Evolutionary conservation across 352 stramenopile genomes (phyloP), one percentile per base, ranked within the genome.

Genomic region (Stramenopiles sp.): DNA sequence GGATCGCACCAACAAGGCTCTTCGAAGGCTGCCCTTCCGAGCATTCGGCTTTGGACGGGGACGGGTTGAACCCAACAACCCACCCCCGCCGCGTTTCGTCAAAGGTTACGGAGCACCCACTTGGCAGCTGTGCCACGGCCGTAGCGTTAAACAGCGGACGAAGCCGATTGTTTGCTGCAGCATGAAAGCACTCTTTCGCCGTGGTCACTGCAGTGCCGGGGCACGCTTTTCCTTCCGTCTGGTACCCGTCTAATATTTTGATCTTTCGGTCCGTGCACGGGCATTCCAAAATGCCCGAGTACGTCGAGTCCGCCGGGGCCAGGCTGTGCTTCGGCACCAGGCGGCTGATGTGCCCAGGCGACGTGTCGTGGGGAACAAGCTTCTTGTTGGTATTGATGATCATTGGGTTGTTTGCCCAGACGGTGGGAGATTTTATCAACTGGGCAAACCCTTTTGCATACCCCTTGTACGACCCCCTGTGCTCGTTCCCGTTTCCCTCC

Each of bases 321-420:
- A 31, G 53, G 6, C 31, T 35, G 12, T 33, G 31, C 12, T 71
- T 71, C n/a, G n/a, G n/a, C n/a, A n/a, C n/a, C n/a, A n/a, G n/a
- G n/a, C n/a, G n/a, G 6, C 2, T 6, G 35, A 71, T 71, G 31
- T 33, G 35, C 12, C 53, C 53, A 6, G 53, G 53, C 53, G 35
- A 35, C 35, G 33, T 6, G 2, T 33, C 53, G 12, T 71, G 4
- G 2, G 53, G 53, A 6, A 33, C 35, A 33, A 35, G 31, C 35
- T 31, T 31, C 33, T 71, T 71, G 53, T 71, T 71, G 2, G 53
- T 71, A 71, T 71, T 71, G 53, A 71, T 71, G 31, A 71, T 71
- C 53, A 71, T 71, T 35, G 35, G 35, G 35, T 71, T 71, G 33
- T 31, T 31, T 4, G 53, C 33, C 4, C 33, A 71, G 6, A 33